phyloP scores from a whole-genome alignment of 2,329 filamentous ascomycete species.

The Colletotrichum graminicola region DNA sequence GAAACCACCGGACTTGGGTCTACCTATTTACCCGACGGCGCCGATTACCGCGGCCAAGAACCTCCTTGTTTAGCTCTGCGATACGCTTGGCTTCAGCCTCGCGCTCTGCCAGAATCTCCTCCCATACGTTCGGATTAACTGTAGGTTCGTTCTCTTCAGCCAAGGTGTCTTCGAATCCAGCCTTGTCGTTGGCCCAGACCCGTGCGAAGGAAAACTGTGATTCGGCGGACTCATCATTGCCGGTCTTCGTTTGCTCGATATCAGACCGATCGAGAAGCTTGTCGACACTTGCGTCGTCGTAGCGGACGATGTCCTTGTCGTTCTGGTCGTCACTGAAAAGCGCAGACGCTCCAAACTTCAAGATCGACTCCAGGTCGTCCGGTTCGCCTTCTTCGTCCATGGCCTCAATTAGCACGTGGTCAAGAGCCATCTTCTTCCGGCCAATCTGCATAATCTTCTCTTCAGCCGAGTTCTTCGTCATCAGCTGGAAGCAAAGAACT shows the following conservation, averaged over 20 bases:
- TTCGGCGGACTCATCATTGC: constrained; percentile 75
- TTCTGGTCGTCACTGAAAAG: constrained; percentile 81
- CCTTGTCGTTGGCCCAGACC: constrained; percentile 90
- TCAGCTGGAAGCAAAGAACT: constrained; percentile 93
- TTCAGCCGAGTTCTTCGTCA: constrained; percentile 89
- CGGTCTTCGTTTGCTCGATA: constrained; percentile 77
- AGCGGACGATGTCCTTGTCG: constrained; percentile 79
- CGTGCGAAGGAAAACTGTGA: constrained; percentile 90
- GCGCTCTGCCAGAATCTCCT: constrained; percentile 77
- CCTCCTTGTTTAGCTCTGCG: constrained; percentile 75
- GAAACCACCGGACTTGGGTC: not conserved
- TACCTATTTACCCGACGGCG: constrained; percentile 66
- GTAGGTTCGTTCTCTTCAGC: constrained; percentile 63
- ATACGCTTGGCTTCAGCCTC: constrained; percentile 77
- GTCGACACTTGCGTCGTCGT: constrained; percentile 86
- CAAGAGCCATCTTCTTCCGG: constrained; percentile 93
- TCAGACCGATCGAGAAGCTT: constrained; percentile 89
- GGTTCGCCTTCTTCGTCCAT: constrained; percentile 88
- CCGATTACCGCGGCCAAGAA: constrained; percentile 88
- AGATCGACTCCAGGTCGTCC: constrained; percentile 86
- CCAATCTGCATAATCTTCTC: constrained; percentile 98
- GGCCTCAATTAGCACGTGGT: constrained; percentile 93
- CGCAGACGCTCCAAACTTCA: constrained; percentile 88
- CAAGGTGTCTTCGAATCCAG: constrained; percentile 73
- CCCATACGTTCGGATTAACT: constrained; percentile 83